Evolutionary conservation across 176 grass and related monocot genomes (phyloP), one percentile per base, ranked within the genome.

Genomic region (Metroxylon sagu): DNA sequence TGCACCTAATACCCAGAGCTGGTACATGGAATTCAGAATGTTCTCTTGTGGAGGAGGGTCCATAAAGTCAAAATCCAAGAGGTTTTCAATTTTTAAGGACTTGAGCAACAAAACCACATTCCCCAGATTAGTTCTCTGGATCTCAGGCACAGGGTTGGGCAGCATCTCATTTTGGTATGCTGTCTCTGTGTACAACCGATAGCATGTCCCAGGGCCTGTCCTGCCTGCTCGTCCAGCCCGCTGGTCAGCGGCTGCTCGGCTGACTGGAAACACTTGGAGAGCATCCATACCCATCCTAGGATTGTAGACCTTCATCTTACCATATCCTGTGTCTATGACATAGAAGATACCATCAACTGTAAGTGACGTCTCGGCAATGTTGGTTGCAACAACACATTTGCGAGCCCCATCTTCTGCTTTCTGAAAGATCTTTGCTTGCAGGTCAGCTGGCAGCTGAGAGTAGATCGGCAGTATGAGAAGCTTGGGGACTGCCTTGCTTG

Each of bases 291-390:
- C 92, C 87, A 91, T 97, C 66, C 81, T 61, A 52, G 92, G 92
- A 64, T 97, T 97, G 71, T 97, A 97, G 16, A 97, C 92, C 70
- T 97, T 91, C 92, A 97, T 97, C 61, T 97, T 97, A 69, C 92
- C 92, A 70, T 96, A 96, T 8, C 92, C 92, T 4, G 81, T 96
- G 74, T 96, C 92, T 18, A 96, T 90, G 61, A 96, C 92, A 61
- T 90, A 96, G 61, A 88, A 90, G 62, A 96, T 96, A 73, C 92
- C 92, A 69, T 96, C 92, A 10, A 96, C 92, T 30, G 92, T 96
- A n/a, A 96, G 82, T 14, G 92, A 96, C 5, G 92, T 96, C 86
- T 96, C 92, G 7, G 92, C 83, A 82, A 96, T 96, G 63, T 96
- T 96, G 52, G 92, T 96, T 64, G 92, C 92, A 61, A 96, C 92